Base-by-base conservation (phyloP, 768 basidiomycete genomes). In the Tulasnella sp. region DNA sequence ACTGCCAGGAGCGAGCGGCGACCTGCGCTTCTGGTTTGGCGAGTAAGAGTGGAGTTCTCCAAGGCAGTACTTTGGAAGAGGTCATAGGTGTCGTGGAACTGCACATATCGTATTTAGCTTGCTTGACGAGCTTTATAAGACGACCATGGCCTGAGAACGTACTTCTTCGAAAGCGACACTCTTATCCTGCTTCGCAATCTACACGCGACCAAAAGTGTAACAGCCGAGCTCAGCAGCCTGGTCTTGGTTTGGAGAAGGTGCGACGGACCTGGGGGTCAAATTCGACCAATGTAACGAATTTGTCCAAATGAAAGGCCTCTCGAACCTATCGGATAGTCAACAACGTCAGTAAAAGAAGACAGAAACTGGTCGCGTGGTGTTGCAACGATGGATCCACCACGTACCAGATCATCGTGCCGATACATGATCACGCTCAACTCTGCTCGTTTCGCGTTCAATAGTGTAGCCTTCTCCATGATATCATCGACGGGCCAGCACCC, bases 221-320 rank as follows among this genome's bases (percentile, higher is more conserved):
- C 25, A 51, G 19, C 24, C 22, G 30, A 30, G 48, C 8, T 19
- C 7, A 42, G 25, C 19, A 44, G 11, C 30, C 27, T 1, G 54
- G 52, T n/a, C 19, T 4, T 54, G 67, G 17, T 41, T n/a, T 21
- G 4, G 21, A 53, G 30, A 30, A 19, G 34, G 12, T 4, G 17
- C 11, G 1, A 22, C 80, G 38, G 62, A 87, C 86, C 70, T 74
- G 69, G 8, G 92, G 92, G 70, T 93, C 78, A 68, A 82, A 97
- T 19, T 75, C 76, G 34, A 92, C 71, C 73, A 94, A 75, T 24
- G 79, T 82, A 2, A 81, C 78, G 67, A 86, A 93, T 60, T 84
- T 75, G 63, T 92, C 85, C 71, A 94, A 76, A 67, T 97, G 92
- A 70, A 93, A 97, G 60, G 80, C 75, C 70, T 97, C 90, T 61